Conservation (phyloP, 768 basidiomycete genomes). For the Hypholoma sublateritium region DNA sequence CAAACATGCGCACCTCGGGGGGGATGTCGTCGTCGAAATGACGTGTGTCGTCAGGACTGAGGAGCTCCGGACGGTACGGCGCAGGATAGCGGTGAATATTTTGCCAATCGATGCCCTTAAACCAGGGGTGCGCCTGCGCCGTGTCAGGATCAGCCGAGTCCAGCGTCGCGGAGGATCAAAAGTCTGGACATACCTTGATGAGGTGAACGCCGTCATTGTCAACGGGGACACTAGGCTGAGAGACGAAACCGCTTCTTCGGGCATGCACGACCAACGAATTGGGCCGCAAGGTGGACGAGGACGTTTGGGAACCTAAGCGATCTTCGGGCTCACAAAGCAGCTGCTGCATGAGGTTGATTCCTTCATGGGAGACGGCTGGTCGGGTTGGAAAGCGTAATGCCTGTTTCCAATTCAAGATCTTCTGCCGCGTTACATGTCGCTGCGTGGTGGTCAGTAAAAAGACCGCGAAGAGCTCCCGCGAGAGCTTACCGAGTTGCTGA, state of each 20-base stretch:
- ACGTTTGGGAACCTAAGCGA: conserved; percentile 77
- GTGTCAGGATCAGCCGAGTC: conserved; percentile 6
- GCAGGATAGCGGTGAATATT: conserved; percentile 82
- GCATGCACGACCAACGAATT: conserved; percentile 76
- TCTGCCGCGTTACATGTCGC: conserved; percentile 94
- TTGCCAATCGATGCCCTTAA: conserved; percentile 87
- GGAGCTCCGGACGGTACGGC: conserved; percentile 87
- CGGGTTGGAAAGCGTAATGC: conserved; percentile 82
- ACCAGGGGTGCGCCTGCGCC: conserved; percentile 81
- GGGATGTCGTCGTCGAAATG: conserved; percentile 97
- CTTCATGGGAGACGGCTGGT: conserved; percentile 85
- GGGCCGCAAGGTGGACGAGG: conserved; percentile 68
- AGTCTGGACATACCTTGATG: conserved; percentile 67
- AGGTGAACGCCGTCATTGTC: conserved; percentile 83
- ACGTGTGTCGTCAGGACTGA: conserved; percentile 80
- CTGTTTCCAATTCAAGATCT: conserved; percentile 95
- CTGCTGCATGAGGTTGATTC: conserved; percentile 82
- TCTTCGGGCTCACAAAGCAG: conserved; percentile 96
- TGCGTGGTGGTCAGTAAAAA: conserved; percentile 29
- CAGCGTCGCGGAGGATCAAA: conserved; percentile 10
- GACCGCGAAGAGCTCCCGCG: conserved; percentile 9
- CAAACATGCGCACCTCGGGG: conserved; percentile 63
- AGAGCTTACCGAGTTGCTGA: conserved; percentile 81
- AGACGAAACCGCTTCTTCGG: conserved; percentile 72
- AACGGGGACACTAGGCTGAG: conserved; percentile 42